Evolutionary conservation across 106 monocot species (phyloP).

Genomic region (Allium sativum): DNA sequence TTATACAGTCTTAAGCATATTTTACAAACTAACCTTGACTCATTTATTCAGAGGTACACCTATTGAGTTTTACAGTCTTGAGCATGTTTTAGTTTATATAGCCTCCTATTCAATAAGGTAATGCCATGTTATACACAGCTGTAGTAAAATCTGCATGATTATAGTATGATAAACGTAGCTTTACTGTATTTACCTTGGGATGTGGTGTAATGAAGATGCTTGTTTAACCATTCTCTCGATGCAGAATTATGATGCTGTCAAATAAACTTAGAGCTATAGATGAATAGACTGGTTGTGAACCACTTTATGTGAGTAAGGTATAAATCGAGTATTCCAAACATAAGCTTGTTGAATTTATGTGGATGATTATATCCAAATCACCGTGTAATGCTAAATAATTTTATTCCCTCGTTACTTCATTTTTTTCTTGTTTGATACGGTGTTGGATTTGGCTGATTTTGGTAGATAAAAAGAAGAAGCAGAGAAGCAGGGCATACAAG

Average conservation of each 20-base stretch:
- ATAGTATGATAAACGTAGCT: neutral
- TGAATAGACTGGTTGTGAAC: constrained; percentile 80
- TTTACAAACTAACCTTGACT: too few species aligned
- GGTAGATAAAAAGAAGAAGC: too few species aligned
- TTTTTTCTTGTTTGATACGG: too few species aligned
- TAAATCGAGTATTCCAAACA: neutral
- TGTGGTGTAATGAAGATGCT: neutral
- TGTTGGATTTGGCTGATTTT: too few species aligned
- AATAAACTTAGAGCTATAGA: constrained; percentile 65
- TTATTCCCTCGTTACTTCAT: neutral
- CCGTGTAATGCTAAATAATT: neutral
- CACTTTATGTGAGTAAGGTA: constrained; percentile 75
- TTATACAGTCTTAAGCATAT: too few species aligned
- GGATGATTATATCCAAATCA: neutral
- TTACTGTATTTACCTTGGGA: neutral
- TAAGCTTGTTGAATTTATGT: neutral
- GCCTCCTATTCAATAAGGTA: too few species aligned
- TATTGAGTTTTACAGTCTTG: neutral
- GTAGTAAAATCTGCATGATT: neutral
- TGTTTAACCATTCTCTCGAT: neutral
- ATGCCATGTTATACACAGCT: too few species aligned
- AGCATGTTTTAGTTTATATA: neutral
- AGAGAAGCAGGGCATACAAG: too few species aligned
- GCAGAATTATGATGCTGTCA: constrained; percentile 74
- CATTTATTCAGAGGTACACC: constrained; percentile 67